Percentiles rank a stretch among this genome's conserved stretches.
Evolutionary conservation across 163 green algal genomes (phyloP).

Genomic region (Trebouxiophyceae sp.): DNA sequence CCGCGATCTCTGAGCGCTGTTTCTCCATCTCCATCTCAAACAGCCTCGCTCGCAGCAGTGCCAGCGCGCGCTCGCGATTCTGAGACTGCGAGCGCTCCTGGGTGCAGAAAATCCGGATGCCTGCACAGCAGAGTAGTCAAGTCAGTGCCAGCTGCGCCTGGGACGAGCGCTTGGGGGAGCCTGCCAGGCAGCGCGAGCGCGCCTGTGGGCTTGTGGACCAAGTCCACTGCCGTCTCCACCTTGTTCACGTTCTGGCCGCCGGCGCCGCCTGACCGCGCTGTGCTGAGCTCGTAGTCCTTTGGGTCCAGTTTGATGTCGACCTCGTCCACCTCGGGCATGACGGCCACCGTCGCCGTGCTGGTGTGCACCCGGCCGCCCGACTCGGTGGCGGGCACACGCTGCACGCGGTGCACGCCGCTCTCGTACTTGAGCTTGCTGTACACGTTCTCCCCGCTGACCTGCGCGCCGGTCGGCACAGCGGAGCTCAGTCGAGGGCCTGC

Average conservation of each 20-base stretch:
- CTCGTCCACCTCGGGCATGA: slow-evolving; percentile 77
- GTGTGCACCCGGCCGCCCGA: slow-evolving; percentile 87
- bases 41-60: slow-evolving; percentile 75
- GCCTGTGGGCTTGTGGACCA: slow-evolving; percentile 89
- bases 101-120: slow-evolving; percentile 94
- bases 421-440: slow-evolving; percentile 99
- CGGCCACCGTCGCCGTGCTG: slow-evolving; percentile 79
- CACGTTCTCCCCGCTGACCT: slow-evolving; percentile 69
- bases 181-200: no score
- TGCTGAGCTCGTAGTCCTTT: slow-evolving; percentile 53
- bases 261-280: slow-evolving; percentile 50
- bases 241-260: slow-evolving; percentile 98
- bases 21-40: slow-evolving; percentile 92
- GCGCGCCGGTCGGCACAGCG: slow-evolving; percentile 3
- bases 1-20: slow-evolving; percentile 74
- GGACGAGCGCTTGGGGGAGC: not conserved
- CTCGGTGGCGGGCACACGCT: slow-evolving; percentile 93
- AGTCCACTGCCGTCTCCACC: slow-evolving; percentile 94
- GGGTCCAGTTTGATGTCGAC: slow-evolving; percentile 56
- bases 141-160: not conserved
- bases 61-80: slow-evolving; percentile 89
- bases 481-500: not conserved
- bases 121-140: slow-evolving; percentile 27
- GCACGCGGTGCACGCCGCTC: slow-evolving; percentile 95
- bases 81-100: slow-evolving; percentile 93